phyloP scores from a whole-genome alignment of 2,329 filamentous ascomycete species.

The Epichloe typhina region DNA sequence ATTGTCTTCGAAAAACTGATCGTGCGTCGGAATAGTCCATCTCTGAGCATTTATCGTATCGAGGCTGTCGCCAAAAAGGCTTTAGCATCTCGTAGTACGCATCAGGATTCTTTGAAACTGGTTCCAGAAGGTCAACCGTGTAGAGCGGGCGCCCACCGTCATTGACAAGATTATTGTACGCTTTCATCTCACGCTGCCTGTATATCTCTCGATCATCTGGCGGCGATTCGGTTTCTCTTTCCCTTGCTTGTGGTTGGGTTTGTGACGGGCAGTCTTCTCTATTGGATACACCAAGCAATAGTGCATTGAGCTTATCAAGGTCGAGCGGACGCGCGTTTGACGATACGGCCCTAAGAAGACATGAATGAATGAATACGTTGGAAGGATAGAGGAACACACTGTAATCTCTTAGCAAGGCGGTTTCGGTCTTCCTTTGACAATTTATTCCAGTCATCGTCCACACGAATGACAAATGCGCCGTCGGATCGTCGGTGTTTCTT shows the following conservation, averaged over 20 bases:
- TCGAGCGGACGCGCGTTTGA: conserved; percentile 8
- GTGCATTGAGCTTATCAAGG: conserved; percentile 10
- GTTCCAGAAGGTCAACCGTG: conserved; percentile 13
- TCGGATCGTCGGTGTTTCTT: conserved; percentile 6
- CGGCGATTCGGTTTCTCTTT: conserved; percentile 1
- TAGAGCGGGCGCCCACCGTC: conserved; percentile 20
- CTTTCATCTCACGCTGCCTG: conserved; percentile 8
- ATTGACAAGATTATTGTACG: conserved; percentile 16
- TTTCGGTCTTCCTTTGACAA: conserved; percentile 7
- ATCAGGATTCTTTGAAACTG: conserved; percentile 12
- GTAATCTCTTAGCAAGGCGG: conserved; percentile 8
- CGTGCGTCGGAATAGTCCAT: neutral
- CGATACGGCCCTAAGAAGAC: neutral
- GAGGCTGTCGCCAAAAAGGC: conserved; percentile 12
- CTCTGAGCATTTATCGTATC: neutral
- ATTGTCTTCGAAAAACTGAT: conserved; percentile 14
- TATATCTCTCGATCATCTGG: neutral
- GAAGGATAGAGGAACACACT: conserved; percentile 5
- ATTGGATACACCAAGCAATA: conserved; percentile 7
- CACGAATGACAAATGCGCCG: conserved; percentile 7
- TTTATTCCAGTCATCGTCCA: conserved; percentile 7
- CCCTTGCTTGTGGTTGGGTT: neutral
- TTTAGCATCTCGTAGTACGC: conserved; percentile 14
- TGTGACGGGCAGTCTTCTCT: neutral
- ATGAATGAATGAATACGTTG: neutral